A percentile compares a stretch with the other conserved stretches of the same genome.
These are phyloP conservation scores for Aspergillus sp. DNA, from an alignment of 2,329 filamentous ascomycete species.

Conservation along the genomic window DNA sequence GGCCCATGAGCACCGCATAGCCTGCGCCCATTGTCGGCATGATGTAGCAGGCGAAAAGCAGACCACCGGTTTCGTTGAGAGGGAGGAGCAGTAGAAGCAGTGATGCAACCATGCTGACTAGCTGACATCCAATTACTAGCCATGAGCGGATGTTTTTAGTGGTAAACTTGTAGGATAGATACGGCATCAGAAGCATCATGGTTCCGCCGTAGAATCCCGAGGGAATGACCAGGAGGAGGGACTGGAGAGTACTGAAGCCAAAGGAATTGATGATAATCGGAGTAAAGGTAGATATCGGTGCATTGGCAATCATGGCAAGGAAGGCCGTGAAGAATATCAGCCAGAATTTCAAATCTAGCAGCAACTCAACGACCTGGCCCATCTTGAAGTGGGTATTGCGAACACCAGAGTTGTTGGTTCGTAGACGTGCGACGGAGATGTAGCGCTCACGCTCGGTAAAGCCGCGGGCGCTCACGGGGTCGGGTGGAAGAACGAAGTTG, in stretches of 20 bases:
- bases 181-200: slow-evolving; percentile 42
- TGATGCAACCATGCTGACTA: slow-evolving; percentile 43
- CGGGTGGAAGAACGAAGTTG: slow-evolving; percentile 41
- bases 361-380: slow-evolving; percentile 36
- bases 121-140: slow-evolving; percentile 42
- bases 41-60: slow-evolving; percentile 53
- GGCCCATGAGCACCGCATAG: slow-evolving; percentile 53
- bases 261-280: slow-evolving; percentile 49
- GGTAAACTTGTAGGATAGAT: slow-evolving; percentile 40
- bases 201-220: slow-evolving; percentile 40
- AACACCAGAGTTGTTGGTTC: slow-evolving; percentile 29
- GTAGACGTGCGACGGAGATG: slow-evolving; percentile 27
- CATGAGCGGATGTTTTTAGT: slow-evolving; percentile 30
- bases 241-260: slow-evolving; percentile 46
- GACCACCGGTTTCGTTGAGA: slow-evolving; percentile 40
- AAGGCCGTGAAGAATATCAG: slow-evolving; percentile 39
- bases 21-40: slow-evolving; percentile 47
- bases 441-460: slow-evolving; percentile 36
- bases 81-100: slow-evolving; percentile 49
- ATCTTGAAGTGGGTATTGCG: slow-evolving; percentile 47
- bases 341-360: slow-evolving; percentile 13
- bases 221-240: slow-evolving; percentile 45
- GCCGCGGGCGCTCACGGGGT: slow-evolving; percentile 44
- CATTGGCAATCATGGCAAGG: slow-evolving; percentile 47
- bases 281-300: slow-evolving; percentile 47